Evolutionary conservation across 768 basidiomycete genomes (phyloP).

Genomic region (Lactifluus pinguis): DNA sequence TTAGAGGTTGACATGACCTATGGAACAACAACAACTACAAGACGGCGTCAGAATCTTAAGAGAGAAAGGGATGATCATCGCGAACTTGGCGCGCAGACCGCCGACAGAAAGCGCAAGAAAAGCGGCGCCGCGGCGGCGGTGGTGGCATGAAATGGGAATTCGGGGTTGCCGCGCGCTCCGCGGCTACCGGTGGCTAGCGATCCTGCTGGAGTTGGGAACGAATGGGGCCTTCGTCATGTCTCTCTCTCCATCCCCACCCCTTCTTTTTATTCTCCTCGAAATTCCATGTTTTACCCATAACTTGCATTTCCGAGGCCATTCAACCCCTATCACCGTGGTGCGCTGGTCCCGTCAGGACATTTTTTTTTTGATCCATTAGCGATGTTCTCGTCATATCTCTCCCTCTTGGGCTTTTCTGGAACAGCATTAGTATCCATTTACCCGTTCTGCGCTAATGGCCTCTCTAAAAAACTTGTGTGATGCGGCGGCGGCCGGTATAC

Average conservation of each 20-base stretch:
- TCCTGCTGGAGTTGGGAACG: background rate
- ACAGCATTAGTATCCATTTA: background rate
- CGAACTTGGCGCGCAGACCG: background rate
- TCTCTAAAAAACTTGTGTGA: background rate
- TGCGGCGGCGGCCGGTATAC: background rate
- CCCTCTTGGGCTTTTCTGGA: too few relatives aligned
- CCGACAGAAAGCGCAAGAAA: conserved; percentile 10
- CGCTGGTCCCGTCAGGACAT: background rate
- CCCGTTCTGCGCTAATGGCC: background rate
- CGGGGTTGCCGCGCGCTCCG: conserved; percentile 7
- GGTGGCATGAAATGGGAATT: background rate
- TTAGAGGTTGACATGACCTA: background rate
- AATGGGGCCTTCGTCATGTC: background rate
- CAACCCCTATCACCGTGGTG: background rate
- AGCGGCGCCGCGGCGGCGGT: conserved; percentile 11
- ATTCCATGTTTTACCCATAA: background rate
- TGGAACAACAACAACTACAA: too few relatives aligned
- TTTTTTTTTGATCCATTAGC: background rate
- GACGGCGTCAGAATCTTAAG: conserved; percentile 8
- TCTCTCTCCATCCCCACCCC: background rate
- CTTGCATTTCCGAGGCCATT: background rate
- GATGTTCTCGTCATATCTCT: background rate
- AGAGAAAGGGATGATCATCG: conserved; percentile 10
- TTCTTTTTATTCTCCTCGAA: background rate
- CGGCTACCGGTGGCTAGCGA: background rate